Percentiles rank a stretch among this genome's conserved stretches.
Conservation (phyloP, 345 rosid genomes). For the Jatropha curcas region DNA sequence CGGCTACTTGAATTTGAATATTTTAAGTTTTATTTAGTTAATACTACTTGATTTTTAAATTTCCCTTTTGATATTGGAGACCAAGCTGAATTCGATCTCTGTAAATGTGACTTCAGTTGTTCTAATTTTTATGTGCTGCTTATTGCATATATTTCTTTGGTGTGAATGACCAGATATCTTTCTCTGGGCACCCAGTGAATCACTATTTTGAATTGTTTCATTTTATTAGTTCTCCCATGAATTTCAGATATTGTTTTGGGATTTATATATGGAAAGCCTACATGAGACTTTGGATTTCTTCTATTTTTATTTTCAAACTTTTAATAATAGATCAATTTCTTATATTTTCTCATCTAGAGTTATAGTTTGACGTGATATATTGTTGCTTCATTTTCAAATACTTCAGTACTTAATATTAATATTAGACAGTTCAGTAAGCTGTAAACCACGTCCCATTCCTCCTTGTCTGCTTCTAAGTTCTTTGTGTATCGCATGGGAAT, state of each 20-base stretch:
- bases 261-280: too few species aligned
- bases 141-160: too few species aligned
- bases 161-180: too few species aligned
- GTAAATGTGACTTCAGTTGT: background rate
- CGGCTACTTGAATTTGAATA: background rate
- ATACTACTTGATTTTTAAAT: background rate
- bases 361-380: background rate
- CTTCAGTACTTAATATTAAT: too few species aligned
- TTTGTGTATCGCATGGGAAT: too few species aligned
- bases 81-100: background rate
- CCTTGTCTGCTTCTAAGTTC: background rate
- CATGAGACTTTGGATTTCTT: too few species aligned
- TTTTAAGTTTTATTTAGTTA: background rate
- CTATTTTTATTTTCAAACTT: background rate
- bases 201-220: too few species aligned
- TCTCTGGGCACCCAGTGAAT: too few species aligned
- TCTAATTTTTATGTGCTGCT: background rate
- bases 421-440: background rate
- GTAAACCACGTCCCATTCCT: background rate
- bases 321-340: background rate
- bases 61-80: background rate
- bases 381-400: background rate
- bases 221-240: too few species aligned
- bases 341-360: background rate
- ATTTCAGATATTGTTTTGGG: too few species aligned